Evolutionary conservation across 257 asterid genomes (phyloP).

Genomic region (Gentiana macrophylla): DNA sequence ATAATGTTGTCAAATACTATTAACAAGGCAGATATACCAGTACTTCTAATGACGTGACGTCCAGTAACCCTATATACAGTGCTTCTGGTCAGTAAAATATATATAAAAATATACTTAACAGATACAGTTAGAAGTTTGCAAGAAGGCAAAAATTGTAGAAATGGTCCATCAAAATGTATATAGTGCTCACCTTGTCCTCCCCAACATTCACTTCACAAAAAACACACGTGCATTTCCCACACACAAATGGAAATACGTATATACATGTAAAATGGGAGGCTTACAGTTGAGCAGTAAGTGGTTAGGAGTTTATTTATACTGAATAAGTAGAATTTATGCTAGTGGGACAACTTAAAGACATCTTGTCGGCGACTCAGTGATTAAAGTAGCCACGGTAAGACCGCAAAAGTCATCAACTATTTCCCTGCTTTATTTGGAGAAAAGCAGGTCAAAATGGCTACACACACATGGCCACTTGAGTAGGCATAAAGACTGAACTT

Average conservation of each 20-base stretch:
- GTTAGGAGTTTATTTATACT: not conserved
- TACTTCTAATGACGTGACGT: too few species aligned
- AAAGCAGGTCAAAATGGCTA: not conserved
- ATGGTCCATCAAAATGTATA: too few species aligned
- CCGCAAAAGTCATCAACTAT: not conserved
- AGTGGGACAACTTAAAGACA: not conserved
- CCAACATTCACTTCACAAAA: not conserved
- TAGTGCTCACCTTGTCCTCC: not conserved
- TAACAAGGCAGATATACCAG: too few species aligned
- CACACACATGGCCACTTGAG: not conserved
- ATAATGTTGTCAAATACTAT: too few species aligned
- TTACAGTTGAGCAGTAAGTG: not conserved
- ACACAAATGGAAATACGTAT: not conserved
- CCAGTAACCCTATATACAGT: too few species aligned
- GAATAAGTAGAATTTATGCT: not conserved
- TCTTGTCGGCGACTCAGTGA: too few species aligned
- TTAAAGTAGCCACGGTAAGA: too few species aligned
- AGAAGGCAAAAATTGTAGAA: not conserved
- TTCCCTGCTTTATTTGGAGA: not conserved
- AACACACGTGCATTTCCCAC: not conserved
- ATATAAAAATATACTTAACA: too few species aligned
- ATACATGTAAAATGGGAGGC: conserved; percentile 1
- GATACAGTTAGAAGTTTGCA: not conserved
- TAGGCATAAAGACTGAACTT: not conserved
- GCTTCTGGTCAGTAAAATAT: not conserved